Evolutionary conservation across 192 early-diverging fungal genomes (phyloP), one percentile per base, ranked within the genome.

Genomic region (Rhizophagus prolifer): DNA sequence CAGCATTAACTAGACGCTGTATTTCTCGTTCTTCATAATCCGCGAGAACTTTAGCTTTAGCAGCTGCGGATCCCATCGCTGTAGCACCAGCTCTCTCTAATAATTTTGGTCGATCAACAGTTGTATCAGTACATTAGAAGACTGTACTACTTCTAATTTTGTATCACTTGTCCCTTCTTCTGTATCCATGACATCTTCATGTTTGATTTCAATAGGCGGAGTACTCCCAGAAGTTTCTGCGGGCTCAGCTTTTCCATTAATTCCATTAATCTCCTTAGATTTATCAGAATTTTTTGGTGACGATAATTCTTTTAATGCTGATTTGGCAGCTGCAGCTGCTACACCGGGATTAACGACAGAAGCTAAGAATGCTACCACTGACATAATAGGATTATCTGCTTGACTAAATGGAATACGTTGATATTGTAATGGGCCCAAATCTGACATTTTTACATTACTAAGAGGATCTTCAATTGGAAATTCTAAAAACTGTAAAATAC

Each of bases 51-150:
- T 93, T 85, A 14, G 96, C 94, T 82, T 98, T 98, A 30, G 91
- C 96, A 2, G 96, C 95, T 0, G 96, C 97, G 2, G 97, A 90
- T 1, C 94, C 97, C 12, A 99, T 85, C 2, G 98, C 98, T 1
- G 92, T 89, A 0, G 95, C 91, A 0, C 93, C 93, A 3, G 94
- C 94, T 36, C 90, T 90, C 70, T 93, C 92, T 25, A 76, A 26
- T 44, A 98, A 77, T 9, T 87, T 82, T 9, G 88, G 82, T n/a
- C 80, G 73, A 26, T 85, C 80, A 61, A 81, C 72, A 4, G 79
- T 77, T 61, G 50, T 50, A 38, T 47, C 77, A 38, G 47, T 14
- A 7, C n/a, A n/a, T 68, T 21, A 21, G 73, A 69, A 21, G 74
- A 70, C 3, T 77, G 66, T 12, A 25, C 13, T 38, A 21, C 5